Base-by-base conservation (phyloP, 768 basidiomycete genomes). In the Pleurotus eryngii region DNA sequence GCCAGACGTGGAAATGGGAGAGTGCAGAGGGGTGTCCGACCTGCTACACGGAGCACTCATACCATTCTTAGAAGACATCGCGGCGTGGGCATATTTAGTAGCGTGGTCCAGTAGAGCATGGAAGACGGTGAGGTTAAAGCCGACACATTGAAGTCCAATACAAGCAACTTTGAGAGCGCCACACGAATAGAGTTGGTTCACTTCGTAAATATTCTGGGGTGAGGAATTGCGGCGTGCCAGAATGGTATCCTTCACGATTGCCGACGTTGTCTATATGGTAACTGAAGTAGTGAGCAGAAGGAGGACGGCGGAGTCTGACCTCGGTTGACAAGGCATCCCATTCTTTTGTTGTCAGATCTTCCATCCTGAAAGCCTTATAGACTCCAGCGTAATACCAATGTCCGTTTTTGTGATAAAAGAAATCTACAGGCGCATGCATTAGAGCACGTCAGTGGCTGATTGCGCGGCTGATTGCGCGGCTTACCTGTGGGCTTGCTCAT, bases 341-440 rank as follows among this genome's bases (percentile, higher is more conserved):
- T 67, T 92, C 90, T 55, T 82, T 82, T 6, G 76, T 70, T 0
- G 83, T 82, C 12, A 92, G 72, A 57, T 88, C 82, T 24, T 83
- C 84, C 49, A 92, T 76, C 53, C 76, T 72, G 66, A 92, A 83
- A 1, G 80, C 81, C 55, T 78, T 82, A 70, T 92, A 92, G 3
- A 82, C 77, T n/a, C 90, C 90, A 11, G 90, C 89, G 59, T 92
- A 92, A 67, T 91, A 92, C 87, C 88, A 92, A 58, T 82, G 81
- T 6, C 86, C 87, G 56, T 90, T 87, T 67, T 85, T 90, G 69
- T 85, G 87, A 63, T 84, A 92, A 69, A 92, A 92, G 60, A 88
- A 92, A 65, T 92, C 90, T 90, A 57, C 24, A 54, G 40, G 1
- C 9, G 18, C 8, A 12, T 9, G 11, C 49, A 15, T 12, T 2